A percentile compares a stretch with the other conserved stretches of the same genome.
Conservation (phyloP, 495 filamentous ascomycete genomes). For the Tuber indicum region DNA sequence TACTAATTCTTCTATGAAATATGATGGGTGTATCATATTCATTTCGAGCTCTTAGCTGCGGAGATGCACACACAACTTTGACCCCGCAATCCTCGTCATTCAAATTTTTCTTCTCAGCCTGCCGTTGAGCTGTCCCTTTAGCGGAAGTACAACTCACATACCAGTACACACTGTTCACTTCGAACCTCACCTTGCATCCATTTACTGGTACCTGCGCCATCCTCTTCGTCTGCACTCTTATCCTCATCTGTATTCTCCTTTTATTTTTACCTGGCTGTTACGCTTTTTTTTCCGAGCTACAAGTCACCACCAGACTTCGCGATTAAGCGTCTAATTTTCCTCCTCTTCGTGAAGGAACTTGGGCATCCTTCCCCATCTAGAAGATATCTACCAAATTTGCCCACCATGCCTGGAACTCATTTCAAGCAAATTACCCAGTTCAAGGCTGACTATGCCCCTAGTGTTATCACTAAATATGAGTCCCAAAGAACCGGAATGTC, state of each 20-base stretch:
- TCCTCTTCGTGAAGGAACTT: constrained; percentile 3
- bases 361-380: background rate
- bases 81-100: background rate
- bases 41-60: background rate
- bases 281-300: background rate
- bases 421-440: constrained; percentile 84
- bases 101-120: background rate
- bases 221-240: background rate
- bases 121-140: background rate
- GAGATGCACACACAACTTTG: background rate
- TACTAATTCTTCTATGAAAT: background rate
- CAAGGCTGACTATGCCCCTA: constrained; percentile 77
- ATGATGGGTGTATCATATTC: background rate
- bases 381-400: background rate
- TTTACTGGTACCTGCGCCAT: background rate
- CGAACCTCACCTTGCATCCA: background rate
- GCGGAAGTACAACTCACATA: background rate
- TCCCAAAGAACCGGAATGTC: constrained; percentile 86
- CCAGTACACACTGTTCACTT: background rate
- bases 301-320: background rate
- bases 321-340: constrained; percentile 2
- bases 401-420: constrained; percentile 44
- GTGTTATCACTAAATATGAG: constrained; percentile 73
- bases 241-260: background rate
- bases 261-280: background rate